Evolutionary conservation across 2,329 filamentous ascomycete genomes (phyloP).

Genomic region (Aspergillus ochraceoroseus): DNA sequence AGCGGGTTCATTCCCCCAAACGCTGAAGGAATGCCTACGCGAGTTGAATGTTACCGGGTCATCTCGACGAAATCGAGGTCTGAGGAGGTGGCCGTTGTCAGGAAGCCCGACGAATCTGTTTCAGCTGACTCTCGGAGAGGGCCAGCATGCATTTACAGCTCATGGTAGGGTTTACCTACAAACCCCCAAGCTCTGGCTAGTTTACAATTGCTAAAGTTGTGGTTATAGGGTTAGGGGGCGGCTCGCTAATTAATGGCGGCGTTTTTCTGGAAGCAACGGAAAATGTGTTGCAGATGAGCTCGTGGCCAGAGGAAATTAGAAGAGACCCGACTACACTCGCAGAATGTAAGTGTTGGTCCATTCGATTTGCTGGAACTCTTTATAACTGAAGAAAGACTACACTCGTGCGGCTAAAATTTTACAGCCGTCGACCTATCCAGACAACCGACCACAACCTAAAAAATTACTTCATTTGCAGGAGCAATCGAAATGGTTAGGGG

Average conservation of each 20-base stretch:
- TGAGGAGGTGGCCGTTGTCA: slow-evolving; percentile 6
- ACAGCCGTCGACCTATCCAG: slow-evolving; percentile 17
- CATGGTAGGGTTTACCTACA: slow-evolving; percentile 46
- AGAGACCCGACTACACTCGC: slow-evolving; percentile 27
- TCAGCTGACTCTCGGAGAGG: slow-evolving; percentile 58
- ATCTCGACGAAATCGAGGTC: background rate
- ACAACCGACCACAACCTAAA: background rate
- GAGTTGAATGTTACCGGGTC: slow-evolving; percentile 14
- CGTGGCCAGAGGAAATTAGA: slow-evolving; percentile 49
- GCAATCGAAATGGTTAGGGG: slow-evolving; percentile 29
- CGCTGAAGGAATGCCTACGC: slow-evolving; percentile 11
- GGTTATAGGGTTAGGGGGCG: slow-evolving; percentile 53
- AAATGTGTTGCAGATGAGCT: slow-evolving; percentile 49
- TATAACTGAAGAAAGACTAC: slow-evolving; percentile 14
- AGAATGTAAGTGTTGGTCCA: slow-evolving; percentile 10
- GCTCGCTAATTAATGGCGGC: slow-evolving; percentile 63
- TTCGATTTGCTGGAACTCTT: background rate
- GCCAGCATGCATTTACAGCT: slow-evolving; percentile 58
- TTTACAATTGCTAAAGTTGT: background rate
- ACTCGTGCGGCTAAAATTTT: slow-evolving; percentile 17
- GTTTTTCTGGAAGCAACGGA: slow-evolving; percentile 59
- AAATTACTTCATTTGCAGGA: slow-evolving; percentile 13
- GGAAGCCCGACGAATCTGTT: slow-evolving; percentile 61
- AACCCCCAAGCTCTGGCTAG: background rate
- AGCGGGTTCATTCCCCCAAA: slow-evolving; percentile 13